These are phyloP conservation scores for Eremothecium cymbalariae DNA, from an alignment of 1,139 yeast genomes.

Conservation along the genomic window DNA sequence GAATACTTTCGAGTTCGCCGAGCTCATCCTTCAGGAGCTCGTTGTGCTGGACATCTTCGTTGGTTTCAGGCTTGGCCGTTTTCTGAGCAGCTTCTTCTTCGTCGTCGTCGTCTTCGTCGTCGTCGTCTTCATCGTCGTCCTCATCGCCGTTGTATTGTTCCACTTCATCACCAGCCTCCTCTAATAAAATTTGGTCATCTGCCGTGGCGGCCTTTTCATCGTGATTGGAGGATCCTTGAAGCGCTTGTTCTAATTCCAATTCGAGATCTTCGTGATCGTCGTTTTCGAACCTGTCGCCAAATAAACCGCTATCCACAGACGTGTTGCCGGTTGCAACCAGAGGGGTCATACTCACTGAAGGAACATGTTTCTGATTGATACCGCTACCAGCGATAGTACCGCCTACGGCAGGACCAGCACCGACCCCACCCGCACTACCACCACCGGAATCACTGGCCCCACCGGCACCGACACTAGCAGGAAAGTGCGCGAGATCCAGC, in stretches of 20 bases:
- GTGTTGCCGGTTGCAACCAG: conserved; percentile 11
- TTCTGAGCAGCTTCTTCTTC: conserved; percentile 37
- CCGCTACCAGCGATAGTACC: too few species aligned
- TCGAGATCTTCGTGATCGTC: conserved; percentile 32
- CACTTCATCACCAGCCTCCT: conserved; percentile 31
- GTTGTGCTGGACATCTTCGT: conserved; percentile 50
- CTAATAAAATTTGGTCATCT: conserved; percentile 29
- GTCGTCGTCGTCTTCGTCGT: conserved; percentile 44
- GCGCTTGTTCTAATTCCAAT: conserved; percentile 35
- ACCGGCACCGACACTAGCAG: conserved; percentile 1
- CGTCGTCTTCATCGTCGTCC: conserved; percentile 40
- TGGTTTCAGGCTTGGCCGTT: conserved; percentile 30
- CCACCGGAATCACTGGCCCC: not conserved
- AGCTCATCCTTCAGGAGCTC: conserved; percentile 81
- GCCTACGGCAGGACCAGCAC: too few species aligned
- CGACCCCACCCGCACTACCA: conserved; percentile 1
- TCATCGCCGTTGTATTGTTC: conserved; percentile 35
- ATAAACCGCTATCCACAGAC: conserved; percentile 12
- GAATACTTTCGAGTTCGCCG: conserved; percentile 69
- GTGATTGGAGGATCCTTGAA: conserved; percentile 30
- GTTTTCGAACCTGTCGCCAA: conserved; percentile 19
- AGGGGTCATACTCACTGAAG: not conserved
- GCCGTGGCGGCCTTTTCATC: conserved; percentile 31
- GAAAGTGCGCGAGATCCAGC: conserved; percentile 10
- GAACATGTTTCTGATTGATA: conserved; percentile 1